Evolutionary conservation across 2,329 filamentous ascomycete species (phyloP), one percentile per base, ranked within the genome.

Genomic region (Paecilomyces variotii): DNA sequence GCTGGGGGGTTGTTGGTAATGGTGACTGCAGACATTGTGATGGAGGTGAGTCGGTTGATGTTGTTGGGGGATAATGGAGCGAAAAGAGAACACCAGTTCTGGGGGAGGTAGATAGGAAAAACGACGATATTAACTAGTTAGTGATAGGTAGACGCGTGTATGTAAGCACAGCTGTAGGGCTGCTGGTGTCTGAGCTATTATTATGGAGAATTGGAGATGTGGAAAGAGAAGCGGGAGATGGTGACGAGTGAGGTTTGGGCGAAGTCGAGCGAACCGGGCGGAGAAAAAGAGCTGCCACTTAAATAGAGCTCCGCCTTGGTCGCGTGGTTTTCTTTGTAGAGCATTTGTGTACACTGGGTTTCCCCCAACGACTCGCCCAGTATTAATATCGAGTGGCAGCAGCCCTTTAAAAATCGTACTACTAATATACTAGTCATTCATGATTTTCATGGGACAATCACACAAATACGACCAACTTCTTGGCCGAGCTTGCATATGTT

Each of bases 1-100:
- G 80, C 77, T 66, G 83, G 79, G 64, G 87, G 81, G 76, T 87
- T 87, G 73, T 85, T 82, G 67, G 84, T 80, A 63, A 82, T 74
- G 65, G 85, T 71, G 57, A 85, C 80, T 74, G 90, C 82, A 66
- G 74, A 70, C 88, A 91, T 89, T 60, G 61, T 58, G 39, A 45
- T n/a, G 63, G 59, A 62, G 63, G 63, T 12, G 7, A 51, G 53
- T 34, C 32, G 55, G 27, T 27, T 27, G 30, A 30, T 53, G 39
- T n/a, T 19, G 53, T 12, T 35, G 14, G 28, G 32, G 32, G 9
- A 3, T 30, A 34, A 32, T 14, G 53, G 28, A 30, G 32, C 3
- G 19, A 53, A 30, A 54, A 19, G 19, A 12, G 28, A 10, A 39
- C n/a, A 52, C 24, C 12, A 30, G 25, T 26, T 35, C 10, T 2